A percentile compares a stretch with the other conserved stretches of the same genome.
phyloP scores from a whole-genome alignment of 805 yeast genomes.

The Myxozyma neglecta region DNA sequence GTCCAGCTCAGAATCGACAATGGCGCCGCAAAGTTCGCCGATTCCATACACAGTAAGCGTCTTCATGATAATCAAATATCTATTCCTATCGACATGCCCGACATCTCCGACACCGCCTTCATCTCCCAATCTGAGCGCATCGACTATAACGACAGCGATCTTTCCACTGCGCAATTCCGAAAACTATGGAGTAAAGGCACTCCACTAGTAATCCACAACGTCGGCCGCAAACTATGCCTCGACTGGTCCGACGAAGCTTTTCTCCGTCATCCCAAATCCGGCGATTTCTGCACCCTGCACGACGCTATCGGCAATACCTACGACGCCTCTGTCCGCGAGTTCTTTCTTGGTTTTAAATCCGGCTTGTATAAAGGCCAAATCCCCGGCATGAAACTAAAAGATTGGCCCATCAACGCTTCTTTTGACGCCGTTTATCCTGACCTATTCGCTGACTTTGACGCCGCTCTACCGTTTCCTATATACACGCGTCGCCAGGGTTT shows the following conservation, averaged over 20 bases:
- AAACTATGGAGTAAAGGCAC: constrained; percentile 17
- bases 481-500: constrained; percentile 27
- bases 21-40: neutral
- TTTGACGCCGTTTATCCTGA: constrained; percentile 25
- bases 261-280: constrained; percentile 2
- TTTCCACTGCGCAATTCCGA: constrained; percentile 15
- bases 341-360: constrained; percentile 16
- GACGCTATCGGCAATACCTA: constrained; percentile 5
- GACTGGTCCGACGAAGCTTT: constrained; percentile 20
- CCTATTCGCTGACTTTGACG: constrained; percentile 26
- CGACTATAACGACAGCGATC: constrained; percentile 5
- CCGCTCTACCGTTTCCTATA: constrained; percentile 22
- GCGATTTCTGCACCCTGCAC: constrained; percentile 12
- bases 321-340: constrained; percentile 10
- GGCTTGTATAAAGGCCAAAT: constrained; percentile 1
- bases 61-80: too few species aligned
- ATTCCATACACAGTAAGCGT: neutral
- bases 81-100: neutral
- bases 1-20: constrained; percentile 1
- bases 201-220: constrained; percentile 21
- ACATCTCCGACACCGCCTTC: neutral
- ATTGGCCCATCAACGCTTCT: constrained; percentile 24
- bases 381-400: constrained; percentile 20
- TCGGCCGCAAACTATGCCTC: neutral
- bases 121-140: constrained; percentile 5